Conservation (phyloP, 208 protist species). For the Leishmania arabica region DNA sequence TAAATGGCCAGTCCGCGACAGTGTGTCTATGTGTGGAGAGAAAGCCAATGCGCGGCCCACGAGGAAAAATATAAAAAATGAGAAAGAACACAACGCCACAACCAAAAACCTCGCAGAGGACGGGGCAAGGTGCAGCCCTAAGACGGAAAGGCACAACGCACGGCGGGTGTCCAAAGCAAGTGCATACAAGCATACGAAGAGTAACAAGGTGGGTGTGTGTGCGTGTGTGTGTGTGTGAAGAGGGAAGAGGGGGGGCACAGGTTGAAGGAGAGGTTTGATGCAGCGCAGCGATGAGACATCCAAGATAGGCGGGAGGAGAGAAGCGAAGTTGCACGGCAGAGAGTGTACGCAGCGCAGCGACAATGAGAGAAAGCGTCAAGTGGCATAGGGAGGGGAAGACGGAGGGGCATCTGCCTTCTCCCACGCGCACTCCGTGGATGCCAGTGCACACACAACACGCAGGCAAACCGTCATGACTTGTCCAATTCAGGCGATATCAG, state of each 20-base stretch:
- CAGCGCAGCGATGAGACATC: not conserved
- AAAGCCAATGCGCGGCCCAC: not conserved
- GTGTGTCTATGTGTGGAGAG: not conserved
- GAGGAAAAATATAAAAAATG: not conserved
- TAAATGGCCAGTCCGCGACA: not conserved
- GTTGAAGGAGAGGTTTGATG: not conserved
- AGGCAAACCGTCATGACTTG: not conserved
- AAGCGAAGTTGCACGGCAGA: not conserved
- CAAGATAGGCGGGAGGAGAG: not conserved
- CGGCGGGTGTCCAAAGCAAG: not conserved
- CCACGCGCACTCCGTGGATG: not conserved
- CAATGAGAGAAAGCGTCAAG: not conserved
- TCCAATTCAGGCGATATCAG: not conserved
- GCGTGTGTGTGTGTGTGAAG: no score
- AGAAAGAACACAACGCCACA: no score
- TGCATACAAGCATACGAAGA: not conserved
- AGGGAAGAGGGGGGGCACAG: not conserved
- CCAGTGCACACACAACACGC: not conserved
- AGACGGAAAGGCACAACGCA: not conserved
- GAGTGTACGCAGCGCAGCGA: no score
- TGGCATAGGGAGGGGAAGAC: not conserved
- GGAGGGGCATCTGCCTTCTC: not conserved
- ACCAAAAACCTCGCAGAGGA: not conserved
- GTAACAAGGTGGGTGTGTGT: no score
- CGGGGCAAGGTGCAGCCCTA: not conserved